Percentiles rank a stretch among this genome's conserved stretches.
Conservation (phyloP, 345 rosid genomes). For the Laguncularia racemosa region DNA sequence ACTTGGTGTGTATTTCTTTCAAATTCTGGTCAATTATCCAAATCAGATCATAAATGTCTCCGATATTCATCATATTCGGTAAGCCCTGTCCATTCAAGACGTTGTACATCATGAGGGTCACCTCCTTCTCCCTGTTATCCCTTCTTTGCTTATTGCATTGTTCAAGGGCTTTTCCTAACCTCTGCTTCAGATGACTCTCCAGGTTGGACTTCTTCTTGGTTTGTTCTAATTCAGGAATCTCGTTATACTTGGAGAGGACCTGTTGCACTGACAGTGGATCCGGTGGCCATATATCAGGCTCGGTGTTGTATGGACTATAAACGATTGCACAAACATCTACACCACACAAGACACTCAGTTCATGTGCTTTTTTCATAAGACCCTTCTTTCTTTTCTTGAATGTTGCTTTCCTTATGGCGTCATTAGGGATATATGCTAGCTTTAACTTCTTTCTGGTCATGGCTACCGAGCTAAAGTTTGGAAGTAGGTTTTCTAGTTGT, state of each 20-base stretch:
- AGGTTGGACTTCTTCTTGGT: too few relatives aligned
- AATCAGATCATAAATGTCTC: background rate
- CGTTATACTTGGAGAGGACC: background rate
- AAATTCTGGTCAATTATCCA: background rate
- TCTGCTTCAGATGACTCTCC: too few relatives aligned
- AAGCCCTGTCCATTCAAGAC: background rate
- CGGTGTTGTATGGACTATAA: background rate
- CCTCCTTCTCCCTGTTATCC: background rate
- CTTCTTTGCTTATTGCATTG: background rate
- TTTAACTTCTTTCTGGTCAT: constrained; percentile 6
- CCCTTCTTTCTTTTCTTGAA: constrained; percentile 14
- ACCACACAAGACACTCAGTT: constrained; percentile 11
- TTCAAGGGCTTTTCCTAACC: background rate
- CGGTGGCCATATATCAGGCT: constrained; percentile 13
- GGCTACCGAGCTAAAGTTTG: too few relatives aligned
- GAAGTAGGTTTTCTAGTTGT: too few relatives aligned
- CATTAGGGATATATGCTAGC: constrained; percentile 6
- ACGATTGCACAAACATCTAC: constrained; percentile 4
- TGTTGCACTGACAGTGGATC: background rate
- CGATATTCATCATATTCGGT: background rate
- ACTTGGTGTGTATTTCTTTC: background rate
- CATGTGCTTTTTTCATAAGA: constrained; percentile 9
- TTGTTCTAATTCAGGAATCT: constrained; percentile 6
- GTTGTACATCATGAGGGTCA: background rate
- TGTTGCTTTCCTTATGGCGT: constrained; percentile 5